Percentiles rank a stretch among this genome's conserved stretches.
Evolutionary conservation across 208 protist species (phyloP).

Genomic region (Leishmania mexicana): DNA sequence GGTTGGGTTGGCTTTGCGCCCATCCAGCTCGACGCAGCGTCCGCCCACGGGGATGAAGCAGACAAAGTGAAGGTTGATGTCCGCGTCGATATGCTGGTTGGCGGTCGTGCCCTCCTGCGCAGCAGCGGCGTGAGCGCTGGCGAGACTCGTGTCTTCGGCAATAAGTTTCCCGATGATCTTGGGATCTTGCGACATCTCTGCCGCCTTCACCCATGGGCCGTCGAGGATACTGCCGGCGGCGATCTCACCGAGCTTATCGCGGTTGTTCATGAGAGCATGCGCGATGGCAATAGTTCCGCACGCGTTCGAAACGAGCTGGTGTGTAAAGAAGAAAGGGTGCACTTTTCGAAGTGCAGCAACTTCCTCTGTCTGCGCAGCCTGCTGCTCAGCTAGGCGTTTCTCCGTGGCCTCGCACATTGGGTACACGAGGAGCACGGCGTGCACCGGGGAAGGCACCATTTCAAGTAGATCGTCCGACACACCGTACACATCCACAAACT

Average conservation of each 20-base stretch:
- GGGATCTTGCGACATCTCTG: neutral
- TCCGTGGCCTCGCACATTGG: conserved; percentile 76
- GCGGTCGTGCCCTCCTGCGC: conserved; percentile 69
- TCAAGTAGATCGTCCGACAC: conserved; percentile 84
- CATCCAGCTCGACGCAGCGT: conserved; percentile 94
- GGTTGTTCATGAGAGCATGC: conserved; percentile 94
- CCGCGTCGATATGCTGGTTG: conserved; percentile 60
- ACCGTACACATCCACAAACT: conserved; percentile 94
- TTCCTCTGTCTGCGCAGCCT: conserved; percentile 36
- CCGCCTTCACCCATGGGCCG: neutral
- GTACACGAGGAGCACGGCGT: conserved; percentile 93
- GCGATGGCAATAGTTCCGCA: conserved; percentile 96
- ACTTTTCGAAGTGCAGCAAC: conserved; percentile 42
- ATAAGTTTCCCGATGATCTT: conserved; percentile 44
- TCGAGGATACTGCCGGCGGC: conserved; percentile 41
- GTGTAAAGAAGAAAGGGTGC: conserved; percentile 87
- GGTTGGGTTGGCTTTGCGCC: conserved; percentile 82
- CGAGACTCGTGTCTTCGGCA: conserved; percentile 37
- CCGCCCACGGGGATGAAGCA: conserved; percentile 87
- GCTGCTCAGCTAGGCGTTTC: conserved; percentile 12
- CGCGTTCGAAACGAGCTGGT: conserved; percentile 93
- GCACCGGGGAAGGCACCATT: conserved; percentile 91
- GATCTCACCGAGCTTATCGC: conserved; percentile 47
- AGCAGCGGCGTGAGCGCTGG: conserved; percentile 60
- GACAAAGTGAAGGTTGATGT: conserved; percentile 95